Percentiles rank a stretch among this genome's conserved stretches.
Conservation (phyloP, 352 stramenopile genomes). For the Phytopythium aichiense region DNA sequence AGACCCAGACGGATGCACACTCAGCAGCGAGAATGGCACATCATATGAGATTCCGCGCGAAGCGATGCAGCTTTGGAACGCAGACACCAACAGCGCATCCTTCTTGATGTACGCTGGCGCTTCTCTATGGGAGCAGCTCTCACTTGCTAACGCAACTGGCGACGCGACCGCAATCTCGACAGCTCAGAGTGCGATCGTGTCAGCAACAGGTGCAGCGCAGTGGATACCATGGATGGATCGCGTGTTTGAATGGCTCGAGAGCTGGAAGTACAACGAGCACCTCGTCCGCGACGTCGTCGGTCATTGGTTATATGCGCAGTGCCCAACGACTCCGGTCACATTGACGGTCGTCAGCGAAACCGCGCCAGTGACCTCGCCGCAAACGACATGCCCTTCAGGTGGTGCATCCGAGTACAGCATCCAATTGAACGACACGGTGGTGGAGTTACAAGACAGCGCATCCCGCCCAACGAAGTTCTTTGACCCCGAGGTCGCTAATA, state of each 20-base stretch:
- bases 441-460: constrained; percentile 30
- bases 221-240: constrained; percentile 62
- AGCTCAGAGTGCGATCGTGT: constrained; percentile 20
- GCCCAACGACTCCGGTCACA: constrained; percentile 26
- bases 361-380: constrained; percentile 11
- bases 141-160: constrained; percentile 12
- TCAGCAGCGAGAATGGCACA: constrained; percentile 32
- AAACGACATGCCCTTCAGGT: constrained; percentile 20
- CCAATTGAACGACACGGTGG: constrained; percentile 26
- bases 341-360: constrained; percentile 14
- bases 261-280: constrained; percentile 52
- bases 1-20: constrained; percentile 15
- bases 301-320: constrained; percentile 61
- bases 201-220: constrained; percentile 12
- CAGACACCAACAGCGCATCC: constrained; percentile 17
- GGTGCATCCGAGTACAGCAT: constrained; percentile 20
- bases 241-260: constrained; percentile 45
- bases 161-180: constrained; percentile 11
- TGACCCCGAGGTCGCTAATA: constrained; percentile 35
- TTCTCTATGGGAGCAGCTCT: constrained; percentile 34
- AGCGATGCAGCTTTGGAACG: constrained; percentile 44
- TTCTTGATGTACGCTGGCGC: constrained; percentile 42
- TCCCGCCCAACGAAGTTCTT: constrained; percentile 51
- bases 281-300: constrained; percentile 52
- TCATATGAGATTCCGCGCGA: constrained; percentile 40